Conservation (phyloP, 441 rosid species). For the Pelargonium citronellum region DNA sequence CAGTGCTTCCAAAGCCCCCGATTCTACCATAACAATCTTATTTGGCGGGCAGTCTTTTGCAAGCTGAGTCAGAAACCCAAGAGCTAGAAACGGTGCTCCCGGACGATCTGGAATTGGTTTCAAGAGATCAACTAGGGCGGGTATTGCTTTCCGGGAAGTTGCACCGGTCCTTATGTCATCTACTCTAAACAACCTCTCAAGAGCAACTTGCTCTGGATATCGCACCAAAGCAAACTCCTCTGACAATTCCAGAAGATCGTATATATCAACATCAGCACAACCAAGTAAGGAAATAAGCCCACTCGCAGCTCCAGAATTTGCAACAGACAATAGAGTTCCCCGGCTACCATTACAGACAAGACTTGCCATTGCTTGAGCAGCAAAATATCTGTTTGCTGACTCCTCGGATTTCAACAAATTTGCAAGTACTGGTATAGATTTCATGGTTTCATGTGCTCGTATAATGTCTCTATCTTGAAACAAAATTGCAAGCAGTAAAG, state of each 20-base stretch:
- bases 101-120: slow-evolving; percentile 99
- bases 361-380: slow-evolving; percentile 94
- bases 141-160: slow-evolving; percentile 95
- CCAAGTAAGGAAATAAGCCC: slow-evolving; percentile 96
- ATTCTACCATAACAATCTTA: slow-evolving; percentile 93
- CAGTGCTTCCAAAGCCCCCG: slow-evolving; percentile 92
- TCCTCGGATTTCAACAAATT: slow-evolving; percentile 94
- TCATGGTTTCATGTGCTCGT: slow-evolving; percentile 83
- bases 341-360: slow-evolving; percentile 97
- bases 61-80: slow-evolving; percentile 86
- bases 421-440: slow-evolving; percentile 81
- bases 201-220: slow-evolving; percentile 97
- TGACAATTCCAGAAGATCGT: slow-evolving; percentile 75
- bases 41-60: slow-evolving; percentile 88
- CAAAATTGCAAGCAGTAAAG: slow-evolving; percentile 84
- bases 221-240: slow-evolving; percentile 73
- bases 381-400: slow-evolving; percentile 80
- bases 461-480: slow-evolving; percentile 98
- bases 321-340: slow-evolving; percentile 96
- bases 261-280: slow-evolving; percentile 88
- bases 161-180: slow-evolving; percentile 99
- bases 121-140: slow-evolving; percentile 93
- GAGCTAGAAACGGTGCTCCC: slow-evolving; percentile 91
- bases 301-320: slow-evolving; percentile 93
- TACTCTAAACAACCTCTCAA: slow-evolving; percentile 96